phyloP scores from a whole-genome alignment of 306 rosid species.

The Cucurbita pepo region DNA sequence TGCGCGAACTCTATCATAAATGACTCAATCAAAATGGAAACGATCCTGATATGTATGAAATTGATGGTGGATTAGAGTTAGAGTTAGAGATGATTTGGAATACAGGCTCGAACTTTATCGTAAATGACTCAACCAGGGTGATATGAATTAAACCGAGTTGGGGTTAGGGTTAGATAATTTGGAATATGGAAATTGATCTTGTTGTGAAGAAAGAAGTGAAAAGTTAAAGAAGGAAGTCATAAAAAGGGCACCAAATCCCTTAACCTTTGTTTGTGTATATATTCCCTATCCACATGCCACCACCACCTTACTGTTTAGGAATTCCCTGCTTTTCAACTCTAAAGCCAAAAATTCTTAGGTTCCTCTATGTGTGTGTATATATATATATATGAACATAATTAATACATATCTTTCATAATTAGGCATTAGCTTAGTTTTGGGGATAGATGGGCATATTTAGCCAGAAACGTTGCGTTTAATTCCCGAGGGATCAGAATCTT shows the following conservation, averaged over 20 bases:
- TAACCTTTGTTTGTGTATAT: constrained; percentile 4
- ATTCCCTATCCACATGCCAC: constrained; percentile 10
- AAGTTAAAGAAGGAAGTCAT: background rate
- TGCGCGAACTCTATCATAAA: too few relatives aligned
- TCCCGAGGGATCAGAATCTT: background rate
- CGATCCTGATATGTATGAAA: too few relatives aligned
- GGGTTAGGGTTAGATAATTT: background rate
- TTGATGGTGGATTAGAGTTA: too few relatives aligned
- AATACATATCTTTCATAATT: background rate
- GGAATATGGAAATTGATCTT: background rate
- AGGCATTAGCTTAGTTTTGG: too few relatives aligned
- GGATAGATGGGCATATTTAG: constrained; percentile 1
- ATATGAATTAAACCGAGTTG: background rate
- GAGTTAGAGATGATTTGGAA: too few relatives aligned
- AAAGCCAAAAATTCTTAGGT: constrained; percentile 4
- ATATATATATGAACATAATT: background rate
- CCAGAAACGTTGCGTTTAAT: background rate
- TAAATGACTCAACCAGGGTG: too few relatives aligned
- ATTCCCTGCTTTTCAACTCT: constrained; percentile 7
- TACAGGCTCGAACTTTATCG: too few relatives aligned
- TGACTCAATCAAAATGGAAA: too few relatives aligned
- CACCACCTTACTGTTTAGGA: constrained; percentile 3
- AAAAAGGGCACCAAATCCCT: constrained; percentile 5
- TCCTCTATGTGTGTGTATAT: background rate
- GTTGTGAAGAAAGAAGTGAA: background rate